Evolutionary conservation across 2,329 filamentous ascomycete species (phyloP), one percentile per base, ranked within the genome.

Genomic region (Rhynchosporium secalis): DNA sequence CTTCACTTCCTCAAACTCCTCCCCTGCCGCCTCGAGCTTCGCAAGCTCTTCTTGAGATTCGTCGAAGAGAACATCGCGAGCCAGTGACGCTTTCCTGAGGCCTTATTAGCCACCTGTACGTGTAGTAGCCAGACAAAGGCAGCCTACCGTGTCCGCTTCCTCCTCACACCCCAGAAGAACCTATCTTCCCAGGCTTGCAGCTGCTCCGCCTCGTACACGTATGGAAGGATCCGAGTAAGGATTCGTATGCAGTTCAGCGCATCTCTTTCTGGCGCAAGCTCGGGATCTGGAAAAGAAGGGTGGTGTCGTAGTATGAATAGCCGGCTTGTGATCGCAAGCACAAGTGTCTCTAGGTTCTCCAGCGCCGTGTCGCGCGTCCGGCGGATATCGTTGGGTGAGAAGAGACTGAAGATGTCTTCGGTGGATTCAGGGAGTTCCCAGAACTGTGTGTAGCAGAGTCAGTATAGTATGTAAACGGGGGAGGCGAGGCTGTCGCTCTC

Each of bases 341-440:
- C 85, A 46, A 97, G 83, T 6, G 93, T 96, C 78, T 97, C 92
- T 67, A 97, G 82, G 74, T 97, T 97, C 74, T 90, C 88, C 65
- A 96, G 80, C 54, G 92, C 89, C 70, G 86, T 83, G 76, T 97
- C 94, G 74, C 93, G 86, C 51, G 92, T 93, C 69, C 93, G 87
- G 65, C 93, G 90, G 66, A 97, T 94, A 75, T 96, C 91, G 62
- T 88, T 86, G 5, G 92, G 87, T 43, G 93, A 92, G 78, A 97
- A 98, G 65, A 98, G 85, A 74, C 92, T 96, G 80, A 98, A 98
- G 72, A 99, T 88, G 80, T 99, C 95, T 75, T 98, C 95, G 58
- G 91, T 87, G 13, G 92, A 93, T 77, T 98, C 95, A 66, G 95
- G 95, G 48, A 99, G 87, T 76, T 96, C 91, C 93, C 94, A 98